These are phyloP conservation scores for Dipteronia dyeriana DNA, from an alignment of 345 rosid species.

Conservation along the genomic window DNA sequence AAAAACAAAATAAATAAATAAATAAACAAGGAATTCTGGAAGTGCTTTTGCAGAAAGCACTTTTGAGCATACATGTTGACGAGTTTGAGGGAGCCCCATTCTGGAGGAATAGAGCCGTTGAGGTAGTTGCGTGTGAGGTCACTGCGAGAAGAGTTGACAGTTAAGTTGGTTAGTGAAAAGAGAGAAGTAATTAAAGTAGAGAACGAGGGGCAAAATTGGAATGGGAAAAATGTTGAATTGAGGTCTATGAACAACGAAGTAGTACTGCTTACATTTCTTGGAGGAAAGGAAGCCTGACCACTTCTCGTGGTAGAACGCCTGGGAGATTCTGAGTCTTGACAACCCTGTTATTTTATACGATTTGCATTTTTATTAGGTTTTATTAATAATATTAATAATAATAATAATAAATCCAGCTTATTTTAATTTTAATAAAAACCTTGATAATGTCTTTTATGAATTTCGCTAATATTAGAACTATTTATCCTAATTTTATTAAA, in stretches of 20 bases:
- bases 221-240: no score
- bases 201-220: neutral
- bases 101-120: constrained; percentile 49
- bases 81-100: constrained; percentile 49
- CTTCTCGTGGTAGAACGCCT: constrained; percentile 49
- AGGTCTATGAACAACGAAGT: no score
- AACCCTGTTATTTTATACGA: constrained; percentile 30
- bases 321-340: constrained; percentile 45
- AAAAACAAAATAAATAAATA: neutral
- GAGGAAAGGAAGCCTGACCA: constrained; percentile 44
- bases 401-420: no score
- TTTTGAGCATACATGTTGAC: constrained; percentile 29
- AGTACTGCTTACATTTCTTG: constrained; percentile 38
- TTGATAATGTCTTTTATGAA: no score
- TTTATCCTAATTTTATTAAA: no score
- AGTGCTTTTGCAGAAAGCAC: neutral
- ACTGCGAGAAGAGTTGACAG: constrained; percentile 29
- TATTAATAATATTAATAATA: no score
- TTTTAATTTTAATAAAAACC: no score
- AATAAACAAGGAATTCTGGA: neutral
- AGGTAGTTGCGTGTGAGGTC: constrained; percentile 54
- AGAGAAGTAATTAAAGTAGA: neutral
- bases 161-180: constrained; percentile 7
- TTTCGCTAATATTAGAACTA: no score
- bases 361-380: no score